Percentiles rank a stretch among this genome's conserved stretches.
Evolutionary conservation across 208 protist species (phyloP).

Genomic region (Jaenimonas drosophilae): DNA sequence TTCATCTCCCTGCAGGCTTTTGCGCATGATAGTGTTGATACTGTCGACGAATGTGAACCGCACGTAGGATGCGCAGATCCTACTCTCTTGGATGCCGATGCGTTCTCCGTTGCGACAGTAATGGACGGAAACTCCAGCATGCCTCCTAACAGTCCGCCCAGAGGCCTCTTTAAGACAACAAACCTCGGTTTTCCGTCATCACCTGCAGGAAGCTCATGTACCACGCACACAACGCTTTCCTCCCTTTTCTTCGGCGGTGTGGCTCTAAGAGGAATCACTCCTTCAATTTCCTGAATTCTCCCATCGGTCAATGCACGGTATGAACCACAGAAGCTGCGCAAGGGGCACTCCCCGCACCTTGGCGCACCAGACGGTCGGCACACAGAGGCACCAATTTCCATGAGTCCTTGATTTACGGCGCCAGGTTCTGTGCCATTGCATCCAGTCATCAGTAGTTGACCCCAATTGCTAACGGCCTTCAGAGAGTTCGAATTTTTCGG

Average conservation of each 20-base stretch:
- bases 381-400: constrained; percentile 88
- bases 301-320: constrained; percentile 17
- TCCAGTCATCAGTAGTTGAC: constrained; percentile 41
- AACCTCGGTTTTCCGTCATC: constrained; percentile 18
- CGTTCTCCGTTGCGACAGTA: constrained; percentile 14
- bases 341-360: constrained; percentile 59
- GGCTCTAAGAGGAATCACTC: constrained; percentile 63
- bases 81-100: no score
- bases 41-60: background rate
- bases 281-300: constrained; percentile 59
- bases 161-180: constrained; percentile 44
- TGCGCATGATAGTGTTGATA: background rate
- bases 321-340: constrained; percentile 44
- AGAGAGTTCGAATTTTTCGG: constrained; percentile 58
- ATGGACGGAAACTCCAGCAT: constrained; percentile 76
- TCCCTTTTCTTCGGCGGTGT: constrained; percentile 21
- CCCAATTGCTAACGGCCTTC: constrained; percentile 39
- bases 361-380: constrained; percentile 69
- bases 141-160: constrained; percentile 54
- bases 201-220: constrained; percentile 34
- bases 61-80: no score
- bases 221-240: constrained; percentile 54
- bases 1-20: background rate
- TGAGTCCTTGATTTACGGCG: constrained; percentile 87
- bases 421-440: constrained; percentile 19